Evolutionary conservation across 345 rosid genomes (phyloP).

Genomic region (Sonneratia caseolaris): DNA sequence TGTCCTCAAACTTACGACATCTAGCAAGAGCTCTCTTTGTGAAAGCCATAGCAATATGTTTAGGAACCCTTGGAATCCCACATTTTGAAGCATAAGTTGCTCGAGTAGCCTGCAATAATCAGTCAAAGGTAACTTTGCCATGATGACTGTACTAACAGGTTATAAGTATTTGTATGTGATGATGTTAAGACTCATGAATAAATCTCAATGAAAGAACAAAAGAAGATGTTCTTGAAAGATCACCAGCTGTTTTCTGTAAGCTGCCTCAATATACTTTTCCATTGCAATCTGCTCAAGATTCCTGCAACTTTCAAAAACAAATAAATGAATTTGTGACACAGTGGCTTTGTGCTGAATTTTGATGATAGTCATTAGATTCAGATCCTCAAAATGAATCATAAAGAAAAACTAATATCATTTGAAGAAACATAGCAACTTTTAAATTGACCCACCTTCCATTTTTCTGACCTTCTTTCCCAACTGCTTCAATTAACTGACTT

Average conservation of each 20-base stretch:
- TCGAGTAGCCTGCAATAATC: conserved; percentile 37
- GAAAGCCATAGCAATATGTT: conserved; percentile 39
- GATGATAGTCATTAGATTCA: background rate
- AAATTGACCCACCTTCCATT: conserved; percentile 26
- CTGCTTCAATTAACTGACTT: conserved; percentile 22
- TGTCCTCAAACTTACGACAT: conserved; percentile 41
- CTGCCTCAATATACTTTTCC: conserved; percentile 46
- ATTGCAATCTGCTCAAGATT: conserved; percentile 42
- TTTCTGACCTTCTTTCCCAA: conserved; percentile 21
- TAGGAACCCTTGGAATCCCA: conserved; percentile 37
- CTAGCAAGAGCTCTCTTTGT: conserved; percentile 43
- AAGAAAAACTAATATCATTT: background rate
- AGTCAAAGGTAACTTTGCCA: background rate
- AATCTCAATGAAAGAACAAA: conserved; percentile 6
- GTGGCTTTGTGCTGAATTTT: background rate
- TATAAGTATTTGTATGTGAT: background rate
- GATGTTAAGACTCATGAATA: background rate
- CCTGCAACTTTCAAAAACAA: conserved; percentile 19
- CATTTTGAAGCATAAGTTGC: conserved; percentile 31
- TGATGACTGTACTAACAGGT: background rate
- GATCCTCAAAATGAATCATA: background rate
- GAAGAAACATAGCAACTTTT: background rate
- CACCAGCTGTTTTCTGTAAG: conserved; percentile 45
- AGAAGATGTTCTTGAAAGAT: background rate
- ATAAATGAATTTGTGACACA: background rate